Base-by-base conservation (phyloP, 352 stramenopile genomes). In the Thalassiosira mediterranea region DNA sequence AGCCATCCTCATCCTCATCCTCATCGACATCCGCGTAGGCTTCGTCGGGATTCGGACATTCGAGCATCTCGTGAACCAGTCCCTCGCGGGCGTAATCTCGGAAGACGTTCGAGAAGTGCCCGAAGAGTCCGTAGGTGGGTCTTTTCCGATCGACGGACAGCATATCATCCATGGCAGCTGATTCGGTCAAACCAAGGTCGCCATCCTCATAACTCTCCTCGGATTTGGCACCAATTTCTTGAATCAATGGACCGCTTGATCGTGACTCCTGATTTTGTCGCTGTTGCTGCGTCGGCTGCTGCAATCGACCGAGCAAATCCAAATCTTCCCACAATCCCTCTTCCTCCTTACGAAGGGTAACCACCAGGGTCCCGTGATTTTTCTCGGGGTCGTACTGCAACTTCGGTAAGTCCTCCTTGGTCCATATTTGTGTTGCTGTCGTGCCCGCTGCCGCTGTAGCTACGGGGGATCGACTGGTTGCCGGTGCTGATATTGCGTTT, bases 121-220 rank as follows among this genome's bases (percentile, higher is more conserved):
- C 93, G 69, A 97, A 97, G 71, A 99, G 98, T 19, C 96, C 96
- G 72, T 99, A 99, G 15, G 83, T 86, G 32, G 89, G 25, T 47
- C 26, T 67, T 15, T 59, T 47, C 34, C 49, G 59, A 37, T 71
- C 59, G 19, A 76, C 19, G 5, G 54, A 64, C 2, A 61, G 32
- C 37, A 72, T 47, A 48, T 73, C 72, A 3, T 79, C 47, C 34
- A 75, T n/a, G n/a, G n/a, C n/a, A n/a, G n/a, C n/a, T n/a, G n/a
- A n/a, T n/a, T n/a, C n/a, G n/a, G n/a, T n/a, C n/a, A n/a, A n/a
- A n/a, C n/a, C n/a, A n/a, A n/a, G n/a, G n/a, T n/a, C n/a, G n/a
- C n/a, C n/a, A n/a, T n/a, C n/a, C n/a, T n/a, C n/a, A n/a, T n/a
- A n/a, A n/a, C n/a, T n/a, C n/a, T n/a, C n/a, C n/a, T n/a, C n/a